These are phyloP conservation scores for Pascua guehoae DNA, from an alignment of 1,284 basidiomycete species.

Conservation along the genomic window DNA sequence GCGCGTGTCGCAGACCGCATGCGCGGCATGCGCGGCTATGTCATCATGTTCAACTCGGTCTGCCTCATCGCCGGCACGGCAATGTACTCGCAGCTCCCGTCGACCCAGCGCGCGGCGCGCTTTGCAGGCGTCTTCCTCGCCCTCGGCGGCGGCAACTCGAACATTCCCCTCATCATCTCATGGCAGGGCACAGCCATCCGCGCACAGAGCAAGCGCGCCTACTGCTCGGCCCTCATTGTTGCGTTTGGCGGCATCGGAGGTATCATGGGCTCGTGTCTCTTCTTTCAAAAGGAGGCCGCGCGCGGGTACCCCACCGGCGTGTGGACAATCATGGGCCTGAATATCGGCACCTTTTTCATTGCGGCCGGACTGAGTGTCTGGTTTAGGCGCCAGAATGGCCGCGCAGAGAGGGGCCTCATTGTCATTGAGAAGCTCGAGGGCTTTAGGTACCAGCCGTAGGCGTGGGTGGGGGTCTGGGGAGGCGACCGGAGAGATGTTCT, in stretches of 20 bases:
- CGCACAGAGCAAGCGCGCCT: constrained; percentile 46
- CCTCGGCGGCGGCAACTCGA: constrained; percentile 38
- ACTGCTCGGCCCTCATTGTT: constrained; percentile 45
- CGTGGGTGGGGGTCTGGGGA: not conserved
- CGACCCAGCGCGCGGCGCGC: constrained; percentile 6
- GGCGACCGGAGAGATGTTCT: too few species aligned
- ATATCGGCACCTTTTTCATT: constrained; percentile 21
- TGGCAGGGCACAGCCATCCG: constrained; percentile 49
- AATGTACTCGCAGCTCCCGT: constrained; percentile 18
- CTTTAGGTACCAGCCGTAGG: constrained; percentile 8
- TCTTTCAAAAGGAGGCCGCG: constrained; percentile 30
- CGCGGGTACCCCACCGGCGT: constrained; percentile 20
- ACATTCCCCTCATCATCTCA: constrained; percentile 36
- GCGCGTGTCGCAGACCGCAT: constrained; percentile 45
- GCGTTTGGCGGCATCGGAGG: constrained; percentile 51
- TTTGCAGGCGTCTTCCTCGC: constrained; percentile 47
- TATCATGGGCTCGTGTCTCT: constrained; percentile 45
- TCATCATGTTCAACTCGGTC: constrained; percentile 12
- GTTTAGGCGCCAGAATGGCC: constrained; percentile 14
- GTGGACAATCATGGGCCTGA: constrained; percentile 28
- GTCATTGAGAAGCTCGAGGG: constrained; percentile 8
- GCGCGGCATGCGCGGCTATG: constrained; percentile 35
- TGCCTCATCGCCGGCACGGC: constrained; percentile 12
- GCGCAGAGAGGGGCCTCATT: constrained; percentile 4
- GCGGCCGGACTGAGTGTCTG: constrained; percentile 16